Evolutionary conservation across 306 rosid genomes (phyloP), one percentile per base, ranked within the genome.

Genomic region (Fagus sylvatica): DNA sequence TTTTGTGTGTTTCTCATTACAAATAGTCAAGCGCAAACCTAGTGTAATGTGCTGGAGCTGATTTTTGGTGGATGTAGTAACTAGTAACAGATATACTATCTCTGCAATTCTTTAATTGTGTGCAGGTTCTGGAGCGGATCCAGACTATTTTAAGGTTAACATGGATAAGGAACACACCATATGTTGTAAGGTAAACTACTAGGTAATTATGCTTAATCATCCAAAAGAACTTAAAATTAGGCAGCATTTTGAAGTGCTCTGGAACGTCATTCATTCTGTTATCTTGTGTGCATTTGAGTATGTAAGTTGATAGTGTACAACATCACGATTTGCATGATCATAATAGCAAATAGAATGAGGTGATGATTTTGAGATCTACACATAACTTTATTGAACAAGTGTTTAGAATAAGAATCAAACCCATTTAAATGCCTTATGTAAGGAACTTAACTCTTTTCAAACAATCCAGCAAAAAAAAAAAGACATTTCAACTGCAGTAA

Each of bases 81-180:
- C 2, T 57, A 33, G 36, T 32, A 49, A 30, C 2, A 4, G 4
- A 30, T 43, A n/a, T 49, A 30, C 53, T 11, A 51, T 55, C 33
- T 36, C 3, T 69, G 11, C 28, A 4, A 6, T 15, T 22, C 37
- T 37, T 37, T 16, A 10, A 22, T 73, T 42, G 46, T 43, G 7
- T 79, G 76, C 91, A 92, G 97, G 98, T 89, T 85, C 89, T 94
- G 69, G 87, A 86, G 75, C 83, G 88, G 79, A 84, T 89, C 69
- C 84, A 69, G n/a, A 55, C 79, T 53, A 78, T 91, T 88, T 37
- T 90, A 78, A 92, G 85, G 84, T 22, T 92, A 73, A 89, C 97
- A 3, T 94, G 98, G 98, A 89, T 94, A 76, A 89, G 97, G 87
- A 87, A 92, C 78, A 89, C 97, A 11, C 89, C 95, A 7, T 89